A percentile compares a stretch with the other conserved stretches of the same genome.
These are phyloP conservation scores for Euphorbia tirucalli DNA, from an alignment of 345 rosid species.

Conservation along the genomic window DNA sequence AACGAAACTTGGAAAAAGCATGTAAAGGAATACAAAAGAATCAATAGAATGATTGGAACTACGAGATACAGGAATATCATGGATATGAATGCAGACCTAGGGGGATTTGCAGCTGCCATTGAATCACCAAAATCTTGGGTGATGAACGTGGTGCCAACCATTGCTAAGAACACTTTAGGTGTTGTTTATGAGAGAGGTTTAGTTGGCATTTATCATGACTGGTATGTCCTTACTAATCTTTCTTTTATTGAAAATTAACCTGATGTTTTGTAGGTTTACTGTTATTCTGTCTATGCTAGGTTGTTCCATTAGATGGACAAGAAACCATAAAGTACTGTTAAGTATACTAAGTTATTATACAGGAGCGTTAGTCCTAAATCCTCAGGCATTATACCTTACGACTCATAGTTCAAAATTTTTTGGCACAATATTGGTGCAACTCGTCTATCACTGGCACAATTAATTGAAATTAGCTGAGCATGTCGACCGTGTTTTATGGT, in stretches of 20 bases:
- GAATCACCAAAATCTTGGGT: constrained; percentile 93
- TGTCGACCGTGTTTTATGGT: background rate
- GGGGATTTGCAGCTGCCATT: constrained; percentile 90
- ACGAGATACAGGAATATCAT: constrained; percentile 79
- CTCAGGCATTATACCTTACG: background rate
- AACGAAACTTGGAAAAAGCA: constrained; percentile 76
- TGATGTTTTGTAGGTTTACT: background rate
- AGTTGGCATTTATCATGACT: constrained; percentile 91
- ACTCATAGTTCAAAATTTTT: background rate
- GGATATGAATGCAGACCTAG: constrained; percentile 97
- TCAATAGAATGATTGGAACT: constrained; percentile 72
- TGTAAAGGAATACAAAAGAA: constrained; percentile 58
- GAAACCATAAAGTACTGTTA: background rate
- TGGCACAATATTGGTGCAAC: background rate
- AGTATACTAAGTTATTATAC: background rate
- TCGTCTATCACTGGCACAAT: background rate
- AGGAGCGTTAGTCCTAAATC: background rate
- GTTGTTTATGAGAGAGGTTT: constrained; percentile 89
- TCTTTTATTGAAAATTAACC: background rate
- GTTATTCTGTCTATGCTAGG: background rate
- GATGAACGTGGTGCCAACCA: constrained; percentile 89
- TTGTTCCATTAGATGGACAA: background rate
- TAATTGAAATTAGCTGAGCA: background rate
- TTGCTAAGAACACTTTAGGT: constrained; percentile 71
- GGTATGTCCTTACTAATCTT: constrained; percentile 45